Conservation (phyloP, 1,139 yeast genomes). For the Zygosaccharomyces pseudobailii region DNA sequence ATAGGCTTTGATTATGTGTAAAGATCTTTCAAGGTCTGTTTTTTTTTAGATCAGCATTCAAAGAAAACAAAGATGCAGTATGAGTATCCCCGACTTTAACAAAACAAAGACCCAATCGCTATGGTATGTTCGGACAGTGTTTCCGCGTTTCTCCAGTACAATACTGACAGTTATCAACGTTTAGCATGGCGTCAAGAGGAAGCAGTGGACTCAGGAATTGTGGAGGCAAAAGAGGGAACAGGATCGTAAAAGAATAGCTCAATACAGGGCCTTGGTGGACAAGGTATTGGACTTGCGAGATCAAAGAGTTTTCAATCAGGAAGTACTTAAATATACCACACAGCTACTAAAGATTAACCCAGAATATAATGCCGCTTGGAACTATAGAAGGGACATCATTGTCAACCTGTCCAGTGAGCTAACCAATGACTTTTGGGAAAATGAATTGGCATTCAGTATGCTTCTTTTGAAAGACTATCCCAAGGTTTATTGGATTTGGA, state of each 20-base stretch:
- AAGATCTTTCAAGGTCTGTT: slow-evolving; percentile 5
- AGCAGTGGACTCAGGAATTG: slow-evolving; percentile 53
- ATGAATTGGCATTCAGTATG: slow-evolving; percentile 62
- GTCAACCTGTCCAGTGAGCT: slow-evolving; percentile 22
- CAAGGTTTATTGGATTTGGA: slow-evolving; percentile 96
- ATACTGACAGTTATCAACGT: background rate
- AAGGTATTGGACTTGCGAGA: slow-evolving; percentile 41
- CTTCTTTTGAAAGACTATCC: slow-evolving; percentile 62
- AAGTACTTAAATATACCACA: slow-evolving; percentile 51
- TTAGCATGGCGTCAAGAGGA: slow-evolving; percentile 70
- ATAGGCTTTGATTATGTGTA: background rate
- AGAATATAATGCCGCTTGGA: slow-evolving; percentile 89
- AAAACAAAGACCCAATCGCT: background rate
- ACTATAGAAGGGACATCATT: slow-evolving; percentile 73
- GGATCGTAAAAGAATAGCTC: slow-evolving; percentile 51
- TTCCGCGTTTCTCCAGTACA: background rate
- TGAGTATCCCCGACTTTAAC: background rate
- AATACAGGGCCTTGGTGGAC: slow-evolving; percentile 47
- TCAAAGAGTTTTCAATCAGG: slow-evolving; percentile 35
- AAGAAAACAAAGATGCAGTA: no score
- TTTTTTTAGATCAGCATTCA: no score
- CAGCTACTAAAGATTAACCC: slow-evolving; percentile 64
- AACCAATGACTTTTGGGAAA: slow-evolving; percentile 41
- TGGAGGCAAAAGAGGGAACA: slow-evolving; percentile 47
- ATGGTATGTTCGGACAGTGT: slow-evolving; percentile 5